Evolutionary conservation across 192 early-diverging fungal genomes (phyloP).

Genomic region (Lunasporangiospora selenospora): DNA sequence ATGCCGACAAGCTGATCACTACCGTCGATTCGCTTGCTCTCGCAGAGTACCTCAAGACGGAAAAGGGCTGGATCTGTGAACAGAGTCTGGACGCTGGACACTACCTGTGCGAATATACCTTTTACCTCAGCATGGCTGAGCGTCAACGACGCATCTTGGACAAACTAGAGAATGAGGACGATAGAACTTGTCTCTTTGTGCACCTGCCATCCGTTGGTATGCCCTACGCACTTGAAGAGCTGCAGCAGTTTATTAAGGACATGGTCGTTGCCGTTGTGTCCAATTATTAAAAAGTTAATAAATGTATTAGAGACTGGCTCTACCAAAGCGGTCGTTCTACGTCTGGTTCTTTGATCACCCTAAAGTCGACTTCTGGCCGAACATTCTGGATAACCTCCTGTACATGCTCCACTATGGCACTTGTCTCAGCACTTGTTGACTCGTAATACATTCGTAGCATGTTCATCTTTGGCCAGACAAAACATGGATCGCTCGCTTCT

Average conservation of each 20-base stretch:
- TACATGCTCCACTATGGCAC: no score
- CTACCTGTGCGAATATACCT: slow-evolving; percentile 68
- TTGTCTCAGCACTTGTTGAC: no score
- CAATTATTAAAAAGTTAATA: no score
- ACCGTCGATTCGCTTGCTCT: slow-evolving; percentile 48
- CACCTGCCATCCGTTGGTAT: slow-evolving; percentile 36
- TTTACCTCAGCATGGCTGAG: slow-evolving; percentile 58
- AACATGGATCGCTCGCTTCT: no score
- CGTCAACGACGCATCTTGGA: slow-evolving; percentile 12
- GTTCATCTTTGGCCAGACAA: no score
- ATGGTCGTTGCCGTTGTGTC: slow-evolving; percentile 25
- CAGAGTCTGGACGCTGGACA: slow-evolving; percentile 58
- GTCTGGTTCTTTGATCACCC: no score
- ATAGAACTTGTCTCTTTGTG: slow-evolving; percentile 39
- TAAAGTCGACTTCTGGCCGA: no score
- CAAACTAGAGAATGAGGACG: slow-evolving; percentile 25
- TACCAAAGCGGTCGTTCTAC: no score
- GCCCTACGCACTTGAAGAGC: slow-evolving; percentile 34
- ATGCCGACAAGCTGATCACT: slow-evolving; percentile 43
- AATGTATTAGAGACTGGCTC: no score
- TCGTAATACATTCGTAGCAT: no score
- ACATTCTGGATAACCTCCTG: no score
- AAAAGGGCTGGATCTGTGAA: slow-evolving; percentile 45
- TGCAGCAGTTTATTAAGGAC: slow-evolving; percentile 37
- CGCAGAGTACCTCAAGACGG: slow-evolving; percentile 28